These are phyloP conservation scores for Candida sp. DNA, from an alignment of 1,139 yeast genomes.

Conservation along the genomic window DNA sequence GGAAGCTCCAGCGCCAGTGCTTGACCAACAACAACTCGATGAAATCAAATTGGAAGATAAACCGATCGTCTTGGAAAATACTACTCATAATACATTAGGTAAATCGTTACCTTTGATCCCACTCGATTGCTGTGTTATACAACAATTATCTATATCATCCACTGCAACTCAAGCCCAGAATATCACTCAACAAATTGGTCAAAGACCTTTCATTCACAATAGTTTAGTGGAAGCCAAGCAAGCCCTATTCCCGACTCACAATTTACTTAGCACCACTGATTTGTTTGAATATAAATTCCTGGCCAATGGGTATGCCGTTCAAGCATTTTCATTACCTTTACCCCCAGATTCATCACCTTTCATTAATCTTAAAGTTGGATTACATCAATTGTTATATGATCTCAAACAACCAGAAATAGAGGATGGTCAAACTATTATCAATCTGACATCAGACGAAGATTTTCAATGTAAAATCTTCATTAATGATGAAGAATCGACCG, in stretches of 20 bases:
- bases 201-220: slow-evolving; percentile 15
- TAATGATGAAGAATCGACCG: slow-evolving; percentile 47
- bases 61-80: slow-evolving; percentile 8
- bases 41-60: slow-evolving; percentile 9
- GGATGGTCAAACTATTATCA: slow-evolving; percentile 27
- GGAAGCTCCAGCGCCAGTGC: slow-evolving; percentile 8
- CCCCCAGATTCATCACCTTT: slow-evolving; percentile 45
- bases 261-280: slow-evolving; percentile 19
- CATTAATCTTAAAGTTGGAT: slow-evolving; percentile 39
- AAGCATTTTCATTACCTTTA: slow-evolving; percentile 39
- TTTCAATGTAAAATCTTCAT: slow-evolving; percentile 42
- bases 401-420: slow-evolving; percentile 31
- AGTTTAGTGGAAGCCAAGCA: slow-evolving; percentile 17
- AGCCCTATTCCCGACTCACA: slow-evolving; percentile 32
- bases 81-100: slow-evolving; percentile 23
- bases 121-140: slow-evolving; percentile 28
- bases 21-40: slow-evolving; percentile 11
- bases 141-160: slow-evolving; percentile 34
- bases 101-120: slow-evolving; percentile 24
- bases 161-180: slow-evolving; percentile 26
- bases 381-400: slow-evolving; percentile 38
- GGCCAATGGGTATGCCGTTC: slow-evolving; percentile 41
- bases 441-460: slow-evolving; percentile 32
- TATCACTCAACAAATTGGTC: slow-evolving; percentile 23
- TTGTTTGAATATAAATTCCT: slow-evolving; percentile 45